These are phyloP conservation scores for Botrytis fragariae DNA, from an alignment of 2,329 filamentous ascomycete genomes.

Conservation along the genomic window DNA sequence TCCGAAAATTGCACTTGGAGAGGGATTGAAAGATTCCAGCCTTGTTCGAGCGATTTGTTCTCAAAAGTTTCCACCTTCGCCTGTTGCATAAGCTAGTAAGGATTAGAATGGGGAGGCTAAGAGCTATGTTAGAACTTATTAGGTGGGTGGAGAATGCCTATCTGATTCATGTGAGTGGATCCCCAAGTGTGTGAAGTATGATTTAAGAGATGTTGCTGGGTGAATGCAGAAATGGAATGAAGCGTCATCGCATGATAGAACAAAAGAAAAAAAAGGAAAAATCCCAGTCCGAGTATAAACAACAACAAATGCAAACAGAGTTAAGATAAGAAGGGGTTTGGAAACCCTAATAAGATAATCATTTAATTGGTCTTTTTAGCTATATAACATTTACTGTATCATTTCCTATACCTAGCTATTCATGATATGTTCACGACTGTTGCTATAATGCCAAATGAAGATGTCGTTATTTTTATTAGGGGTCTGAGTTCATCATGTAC, in stretches of 20 bases:
- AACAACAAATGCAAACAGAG: background rate
- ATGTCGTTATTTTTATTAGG: background rate
- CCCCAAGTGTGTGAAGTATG: background rate
- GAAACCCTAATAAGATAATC: background rate
- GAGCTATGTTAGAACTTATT: background rate
- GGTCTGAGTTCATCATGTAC: background rate
- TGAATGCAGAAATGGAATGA: conserved; percentile 8
- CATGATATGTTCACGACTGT: background rate
- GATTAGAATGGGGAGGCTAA: conserved; percentile 6
- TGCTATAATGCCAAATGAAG: background rate
- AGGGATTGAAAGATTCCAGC: background rate
- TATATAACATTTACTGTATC: background rate
- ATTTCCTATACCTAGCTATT: no score
- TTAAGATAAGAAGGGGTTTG: background rate
- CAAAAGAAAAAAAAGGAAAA: background rate
- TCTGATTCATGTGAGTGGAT: background rate
- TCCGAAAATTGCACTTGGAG: background rate
- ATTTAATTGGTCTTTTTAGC: no score
- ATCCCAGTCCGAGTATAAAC: background rate
- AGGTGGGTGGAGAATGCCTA: background rate
- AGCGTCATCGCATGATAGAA: background rate
- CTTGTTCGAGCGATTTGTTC: background rate
- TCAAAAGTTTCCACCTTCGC: background rate
- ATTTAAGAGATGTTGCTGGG: conserved; percentile 10
- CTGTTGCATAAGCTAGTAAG: conserved; percentile 16